Evolutionary conservation across 2,329 filamentous ascomycete genomes (phyloP), one percentile per base, ranked within the genome.

Genomic region (Chalaropsis ovoidea): DNA sequence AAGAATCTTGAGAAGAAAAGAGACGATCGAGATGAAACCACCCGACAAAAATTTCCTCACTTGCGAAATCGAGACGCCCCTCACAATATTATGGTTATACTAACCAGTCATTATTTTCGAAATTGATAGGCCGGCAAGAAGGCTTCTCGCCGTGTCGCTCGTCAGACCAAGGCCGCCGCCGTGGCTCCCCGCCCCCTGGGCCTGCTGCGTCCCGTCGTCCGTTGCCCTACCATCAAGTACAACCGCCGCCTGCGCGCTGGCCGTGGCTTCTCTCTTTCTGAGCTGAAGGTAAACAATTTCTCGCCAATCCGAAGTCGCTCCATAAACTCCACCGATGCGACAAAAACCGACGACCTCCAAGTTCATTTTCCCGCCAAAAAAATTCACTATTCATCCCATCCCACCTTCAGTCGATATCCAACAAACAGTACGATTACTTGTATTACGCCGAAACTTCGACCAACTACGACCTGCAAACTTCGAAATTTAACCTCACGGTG

Each of bases 201-300:
- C 86, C 92, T 90, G 81, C 86, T 99, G 77, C 87, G 92, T 78
- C 94, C 94, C 72, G 82, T 97, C 79, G 93, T 99, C 74, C 89
- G 92, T 83, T 97, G 93, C 88, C 93, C 94, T 77, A 93, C 90
- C 75, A 81, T 96, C 84, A 96, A 95, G 86, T 95, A 99, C 86
- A 99, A 99, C 90, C 92, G 94, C 78, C 91, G 91, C 78, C 89
- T 95, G 77, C 88, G 94, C 78, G 86, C 90, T 76, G 94, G 94
- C 79, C 91, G 94, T 84, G 94, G 94, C 78, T 99, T 99, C 88
- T 90, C 93, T 74, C 84, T 97, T 72, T 84, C 87, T 81, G 94
- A 99, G 86, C 85, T 99, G 78, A 99, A 99, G 92, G 93, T 96
- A 88, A 71, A 78, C 72, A 62, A 62, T 62, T 39, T 47, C 42